Evolutionary conservation across 2,329 filamentous ascomycete genomes (phyloP).

Genomic region (Pezicula neosporulosa): DNA sequence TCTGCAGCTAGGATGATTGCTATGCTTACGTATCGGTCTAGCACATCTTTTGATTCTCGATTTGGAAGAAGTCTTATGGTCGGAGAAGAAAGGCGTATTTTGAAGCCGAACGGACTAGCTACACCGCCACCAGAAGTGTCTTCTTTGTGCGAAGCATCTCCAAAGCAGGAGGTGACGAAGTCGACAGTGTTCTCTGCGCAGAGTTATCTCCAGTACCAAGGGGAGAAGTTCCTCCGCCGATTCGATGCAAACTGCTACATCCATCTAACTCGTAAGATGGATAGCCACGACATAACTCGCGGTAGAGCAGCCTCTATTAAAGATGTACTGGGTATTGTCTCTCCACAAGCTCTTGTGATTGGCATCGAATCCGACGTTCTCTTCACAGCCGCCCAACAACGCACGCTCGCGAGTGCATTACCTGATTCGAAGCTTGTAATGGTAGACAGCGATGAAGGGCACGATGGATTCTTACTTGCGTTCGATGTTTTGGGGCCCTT

Average conservation of each 20-base stretch:
- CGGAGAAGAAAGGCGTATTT: constrained; percentile 38
- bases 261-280: constrained; percentile 34
- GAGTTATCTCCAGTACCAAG: constrained; percentile 35
- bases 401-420: constrained; percentile 25
- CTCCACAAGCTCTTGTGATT: constrained; percentile 28
- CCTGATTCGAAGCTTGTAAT: constrained; percentile 25
- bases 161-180: constrained; percentile 21
- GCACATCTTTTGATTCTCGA: constrained; percentile 29
- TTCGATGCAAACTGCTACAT: constrained; percentile 38
- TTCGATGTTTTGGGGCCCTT: constrained; percentile 28
- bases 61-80: constrained; percentile 26
- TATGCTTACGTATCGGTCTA: constrained; percentile 35
- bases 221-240: constrained; percentile 32
- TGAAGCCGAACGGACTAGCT: constrained; percentile 45
- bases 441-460: constrained; percentile 28
- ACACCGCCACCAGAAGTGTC: constrained; percentile 9
- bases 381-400: constrained; percentile 30
- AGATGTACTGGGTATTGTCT: constrained; percentile 19
- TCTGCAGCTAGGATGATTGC: constrained; percentile 35
- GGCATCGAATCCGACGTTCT: constrained; percentile 32
- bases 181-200: constrained; percentile 29
- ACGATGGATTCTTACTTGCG: constrained; percentile 35
- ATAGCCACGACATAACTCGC: constrained; percentile 32
- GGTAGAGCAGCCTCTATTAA: not conserved
- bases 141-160: constrained; percentile 8